Evolutionary conservation across 2,329 filamentous ascomycete species (phyloP).

Genomic region (Gyromitra esculenta): DNA sequence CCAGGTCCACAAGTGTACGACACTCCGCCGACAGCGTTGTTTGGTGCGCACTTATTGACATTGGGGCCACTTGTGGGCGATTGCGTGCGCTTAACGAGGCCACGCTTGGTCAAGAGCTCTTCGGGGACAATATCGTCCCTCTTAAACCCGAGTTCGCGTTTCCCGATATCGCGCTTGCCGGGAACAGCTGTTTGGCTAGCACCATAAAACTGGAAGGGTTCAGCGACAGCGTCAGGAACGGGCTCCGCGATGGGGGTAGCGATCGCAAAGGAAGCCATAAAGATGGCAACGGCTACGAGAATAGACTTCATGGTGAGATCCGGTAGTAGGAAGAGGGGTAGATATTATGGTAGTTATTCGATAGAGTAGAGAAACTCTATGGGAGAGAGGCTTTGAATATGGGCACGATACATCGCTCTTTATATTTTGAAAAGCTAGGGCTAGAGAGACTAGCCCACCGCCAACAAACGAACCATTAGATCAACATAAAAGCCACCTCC

Average conservation of each 20-base stretch:
- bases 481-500: not conserved
- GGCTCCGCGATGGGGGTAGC: constrained; percentile 37
- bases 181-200: constrained; percentile 37
- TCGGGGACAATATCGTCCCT: constrained; percentile 19
- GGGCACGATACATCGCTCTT: not conserved
- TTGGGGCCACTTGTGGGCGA: constrained; percentile 11
- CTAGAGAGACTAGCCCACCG: not conserved
- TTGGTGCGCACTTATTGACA: constrained; percentile 32
- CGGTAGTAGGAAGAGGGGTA: not conserved
- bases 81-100: constrained; percentile 37
- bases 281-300: constrained; percentile 5
- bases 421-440: not conserved
- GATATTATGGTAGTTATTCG: not conserved
- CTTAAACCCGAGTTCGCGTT: constrained; percentile 15
- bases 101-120: constrained; percentile 11
- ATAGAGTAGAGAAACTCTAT: constrained; percentile 31
- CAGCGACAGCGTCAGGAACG: constrained; percentile 37
- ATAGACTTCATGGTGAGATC: constrained; percentile 15
- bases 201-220: constrained; percentile 37
- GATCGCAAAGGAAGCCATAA: constrained; percentile 20
- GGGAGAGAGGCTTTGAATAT: not conserved
- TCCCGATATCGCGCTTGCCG: constrained; percentile 23
- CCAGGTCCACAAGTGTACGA: constrained; percentile 30
- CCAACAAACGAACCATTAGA: constrained; percentile 5
- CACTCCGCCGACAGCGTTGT: constrained; percentile 2